Evolutionary conservation across 805 yeast species (phyloP), one percentile per base, ranked within the genome.

Genomic region (Yueomyces sp.): DNA sequence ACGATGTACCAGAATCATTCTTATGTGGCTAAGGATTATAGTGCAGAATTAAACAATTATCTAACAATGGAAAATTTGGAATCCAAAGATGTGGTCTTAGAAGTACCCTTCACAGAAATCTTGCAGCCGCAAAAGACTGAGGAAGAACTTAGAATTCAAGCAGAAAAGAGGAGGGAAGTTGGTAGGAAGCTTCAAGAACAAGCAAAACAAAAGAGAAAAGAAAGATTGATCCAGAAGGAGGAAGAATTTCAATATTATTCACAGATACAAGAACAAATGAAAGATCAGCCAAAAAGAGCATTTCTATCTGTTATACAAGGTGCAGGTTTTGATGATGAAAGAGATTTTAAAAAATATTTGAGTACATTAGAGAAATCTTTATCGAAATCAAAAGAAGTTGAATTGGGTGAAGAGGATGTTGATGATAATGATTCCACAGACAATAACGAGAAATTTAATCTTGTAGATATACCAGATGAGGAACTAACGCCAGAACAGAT

Each of bases 121-220:
- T 69, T 75, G 6, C 79, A 74, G 42, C 77, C 75, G 39, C 85
- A 81, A 57, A 88, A 88, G 57, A 66, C 86, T 0, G 92, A 81
- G 47, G 95, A 85, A 60, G 96, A 90, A 57, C 62, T 88, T 28
- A 77, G 75, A 26, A 60, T 73, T 28, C 87, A 84, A 49, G 81
- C 88, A 1, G 90, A 82, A 50, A 79, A 81, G 56, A 73, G 95
- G 47, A 73, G 75, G 52, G 96, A 87, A 56, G 83, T 82, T 49
- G 96, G 96, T 6, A 75, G 81, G 49, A 71, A 94, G 50, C 69
- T 94, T 48, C 97, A 92, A 63, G 94, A 85, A 54, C 96, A 87
- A 62, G 96, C 96, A 0, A 87, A 81, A 52, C 81, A 79, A 54
- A 81, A 79, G 50, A 68, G 98, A 44, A 60, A 78, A 7, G 96